phyloP scores from a whole-genome alignment of 768 basidiomycete genomes.

The Pisolithus marmoratus region DNA sequence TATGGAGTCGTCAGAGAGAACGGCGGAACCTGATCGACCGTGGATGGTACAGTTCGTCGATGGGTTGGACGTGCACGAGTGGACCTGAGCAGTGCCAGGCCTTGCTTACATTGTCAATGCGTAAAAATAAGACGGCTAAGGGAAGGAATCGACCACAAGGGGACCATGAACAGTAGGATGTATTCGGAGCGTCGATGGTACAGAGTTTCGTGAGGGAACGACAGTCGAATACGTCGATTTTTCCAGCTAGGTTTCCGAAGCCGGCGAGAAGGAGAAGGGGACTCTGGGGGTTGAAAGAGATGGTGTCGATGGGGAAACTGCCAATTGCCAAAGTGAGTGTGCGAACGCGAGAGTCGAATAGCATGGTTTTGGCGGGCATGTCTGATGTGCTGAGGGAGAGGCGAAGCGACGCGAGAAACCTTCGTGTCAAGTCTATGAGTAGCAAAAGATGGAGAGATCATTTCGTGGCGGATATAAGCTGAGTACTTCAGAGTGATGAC shows the following conservation, averaged over 20 bases:
- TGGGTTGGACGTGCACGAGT: slow-evolving; percentile 74
- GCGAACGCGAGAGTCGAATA: slow-evolving; percentile 89
- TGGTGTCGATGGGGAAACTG: slow-evolving; percentile 86
- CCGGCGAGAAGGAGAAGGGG: slow-evolving; percentile 86
- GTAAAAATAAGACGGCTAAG: slow-evolving; percentile 90
- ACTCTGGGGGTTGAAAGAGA: slow-evolving; percentile 92
- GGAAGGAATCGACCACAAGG: slow-evolving; percentile 89
- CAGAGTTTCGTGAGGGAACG: slow-evolving; percentile 76
- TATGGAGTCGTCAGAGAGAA: slow-evolving; percentile 65
- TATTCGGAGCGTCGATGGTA: slow-evolving; percentile 84
- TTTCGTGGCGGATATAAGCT: no score
- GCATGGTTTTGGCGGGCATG: slow-evolving; percentile 91
- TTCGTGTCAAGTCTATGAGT: no score
- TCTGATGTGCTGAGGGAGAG: slow-evolving; percentile 35
- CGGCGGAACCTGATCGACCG: slow-evolving; percentile 55
- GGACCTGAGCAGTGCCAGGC: slow-evolving; percentile 90
- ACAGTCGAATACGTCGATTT: slow-evolving; percentile 88
- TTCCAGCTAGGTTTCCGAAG: slow-evolving; percentile 95
- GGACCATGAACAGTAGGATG: slow-evolving; percentile 93
- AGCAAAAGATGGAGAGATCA: no score
- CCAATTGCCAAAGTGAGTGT: slow-evolving; percentile 84
- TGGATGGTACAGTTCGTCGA: slow-evolving; percentile 88
- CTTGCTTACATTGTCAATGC: slow-evolving; percentile 97
- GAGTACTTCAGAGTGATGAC: no score
- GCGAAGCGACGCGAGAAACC: slow-evolving; percentile 37